Evolutionary conservation across 2,329 filamentous ascomycete species (phyloP).

Genomic region (Dactylonectria macrodidyma): DNA sequence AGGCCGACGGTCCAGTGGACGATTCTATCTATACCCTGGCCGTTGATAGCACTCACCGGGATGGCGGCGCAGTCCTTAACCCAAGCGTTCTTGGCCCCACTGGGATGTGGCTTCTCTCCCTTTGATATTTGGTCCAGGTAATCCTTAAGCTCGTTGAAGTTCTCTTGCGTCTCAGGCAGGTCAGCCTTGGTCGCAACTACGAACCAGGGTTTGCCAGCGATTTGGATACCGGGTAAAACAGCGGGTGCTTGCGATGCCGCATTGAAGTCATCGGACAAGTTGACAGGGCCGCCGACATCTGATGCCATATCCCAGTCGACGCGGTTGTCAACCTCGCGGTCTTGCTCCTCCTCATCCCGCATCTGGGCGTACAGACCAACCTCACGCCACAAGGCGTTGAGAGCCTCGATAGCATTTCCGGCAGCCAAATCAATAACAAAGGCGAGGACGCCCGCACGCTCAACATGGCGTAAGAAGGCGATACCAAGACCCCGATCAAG

Average conservation of each 20-base stretch:
- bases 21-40: slow-evolving; percentile 84
- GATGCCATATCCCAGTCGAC: slow-evolving; percentile 74
- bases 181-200: slow-evolving; percentile 96
- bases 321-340: slow-evolving; percentile 70
- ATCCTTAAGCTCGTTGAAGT: slow-evolving; percentile 77
- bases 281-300: slow-evolving; percentile 49
- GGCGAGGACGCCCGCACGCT: slow-evolving; percentile 91
- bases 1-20: slow-evolving; percentile 81
- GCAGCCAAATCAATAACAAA: slow-evolving; percentile 92
- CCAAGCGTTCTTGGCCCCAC: slow-evolving; percentile 72
- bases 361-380: slow-evolving; percentile 88
- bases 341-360: slow-evolving; percentile 80
- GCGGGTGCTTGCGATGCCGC: slow-evolving; percentile 25
- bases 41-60: slow-evolving; percentile 91
- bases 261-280: slow-evolving; percentile 41
- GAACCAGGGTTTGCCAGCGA: slow-evolving; percentile 97
- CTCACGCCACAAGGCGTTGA: slow-evolving; percentile 90
- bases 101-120: slow-evolving; percentile 80
- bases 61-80: slow-evolving; percentile 76
- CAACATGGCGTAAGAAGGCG: slow-evolving; percentile 93
- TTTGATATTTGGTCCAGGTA: slow-evolving; percentile 79
- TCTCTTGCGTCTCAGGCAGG: slow-evolving; percentile 81
- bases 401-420: slow-evolving; percentile 82
- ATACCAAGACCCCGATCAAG: slow-evolving; percentile 92
- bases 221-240: slow-evolving; percentile 69